A percentile compares a stretch with the other conserved stretches of the same genome.
Evolutionary conservation across 177 flowering plant genomes (phyloP).

Genomic region (Tripterygium wilfordii): DNA sequence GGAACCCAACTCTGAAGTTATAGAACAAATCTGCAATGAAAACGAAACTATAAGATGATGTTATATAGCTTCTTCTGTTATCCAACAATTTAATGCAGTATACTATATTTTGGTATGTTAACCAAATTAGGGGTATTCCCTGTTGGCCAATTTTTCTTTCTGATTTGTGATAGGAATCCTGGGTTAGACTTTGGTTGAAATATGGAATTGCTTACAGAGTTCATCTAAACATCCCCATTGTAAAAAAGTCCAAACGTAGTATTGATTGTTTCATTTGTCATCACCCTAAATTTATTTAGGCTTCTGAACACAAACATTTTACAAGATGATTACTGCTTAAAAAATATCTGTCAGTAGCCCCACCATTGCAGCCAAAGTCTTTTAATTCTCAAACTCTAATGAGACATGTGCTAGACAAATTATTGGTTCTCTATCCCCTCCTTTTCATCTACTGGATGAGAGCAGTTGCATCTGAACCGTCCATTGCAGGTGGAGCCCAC

Average conservation of each 20-base stretch:
- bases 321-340: background rate
- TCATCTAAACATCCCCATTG: too few relatives aligned
- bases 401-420: conserved; percentile 31
- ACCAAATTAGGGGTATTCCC: conserved; percentile 11
- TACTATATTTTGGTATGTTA: conserved; percentile 5
- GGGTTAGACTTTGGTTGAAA: conserved; percentile 4
- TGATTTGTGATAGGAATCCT: conserved; percentile 15
- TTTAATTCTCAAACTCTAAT: conserved; percentile 15
- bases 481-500: conserved; percentile 1
- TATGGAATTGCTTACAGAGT: too few relatives aligned
- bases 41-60: background rate
- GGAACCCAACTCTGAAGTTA: too few relatives aligned
- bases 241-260: too few relatives aligned
- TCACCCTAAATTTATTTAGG: background rate
- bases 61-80: conserved; percentile 4
- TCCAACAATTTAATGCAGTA: conserved; percentile 16
- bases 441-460: background rate
- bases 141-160: conserved; percentile 6
- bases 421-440: conserved; percentile 13
- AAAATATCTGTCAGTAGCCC: conserved; percentile 14
- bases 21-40: too few relatives aligned
- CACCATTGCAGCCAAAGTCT: conserved; percentile 20
- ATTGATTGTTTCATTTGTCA: background rate
- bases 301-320: background rate
- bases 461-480: conserved; percentile 7